These are phyloP conservation scores for Cokeromyces recurvatus DNA, from an alignment of 371 early-diverging fungal species.

Conservation along the genomic window DNA sequence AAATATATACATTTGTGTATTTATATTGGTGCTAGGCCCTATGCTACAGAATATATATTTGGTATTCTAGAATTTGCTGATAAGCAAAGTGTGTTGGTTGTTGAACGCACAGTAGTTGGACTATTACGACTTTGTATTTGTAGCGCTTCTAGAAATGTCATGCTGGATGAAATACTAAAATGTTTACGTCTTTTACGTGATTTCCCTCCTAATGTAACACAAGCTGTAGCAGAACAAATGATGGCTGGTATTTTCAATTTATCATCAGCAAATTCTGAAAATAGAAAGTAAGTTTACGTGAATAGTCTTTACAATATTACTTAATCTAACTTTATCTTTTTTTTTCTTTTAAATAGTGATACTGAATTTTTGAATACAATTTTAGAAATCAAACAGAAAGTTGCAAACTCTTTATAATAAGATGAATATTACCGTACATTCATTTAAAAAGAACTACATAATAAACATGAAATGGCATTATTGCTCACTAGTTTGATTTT, in stretches of 20 bases:
- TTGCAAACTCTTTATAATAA: constrained; percentile 34
- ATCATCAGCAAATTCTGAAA: constrained; percentile 42
- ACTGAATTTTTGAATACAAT: constrained; percentile 41
- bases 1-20: too few relatives aligned
- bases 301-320: background rate
- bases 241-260: constrained; percentile 76
- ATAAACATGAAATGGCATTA: too few relatives aligned
- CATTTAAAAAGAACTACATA: too few relatives aligned
- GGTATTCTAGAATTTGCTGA: constrained; percentile 67
- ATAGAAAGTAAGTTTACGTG: constrained; percentile 36
- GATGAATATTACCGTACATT: too few relatives aligned
- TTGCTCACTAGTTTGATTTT: too few relatives aligned
- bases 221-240: constrained; percentile 71
- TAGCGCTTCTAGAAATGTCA: constrained; percentile 60
- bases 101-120: constrained; percentile 77
- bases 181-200: constrained; percentile 57
- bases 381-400: constrained; percentile 45
- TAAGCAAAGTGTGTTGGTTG: constrained; percentile 59
- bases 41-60: constrained; percentile 62
- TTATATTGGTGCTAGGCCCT: too few relatives aligned
- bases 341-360: constrained; percentile 19
- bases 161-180: constrained; percentile 52
- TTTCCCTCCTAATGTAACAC: constrained; percentile 63
- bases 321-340: background rate
- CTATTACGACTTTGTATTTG: constrained; percentile 69